Conservation (phyloP, 179 eudicot genomes). For the Silene noctiflora region DNA sequence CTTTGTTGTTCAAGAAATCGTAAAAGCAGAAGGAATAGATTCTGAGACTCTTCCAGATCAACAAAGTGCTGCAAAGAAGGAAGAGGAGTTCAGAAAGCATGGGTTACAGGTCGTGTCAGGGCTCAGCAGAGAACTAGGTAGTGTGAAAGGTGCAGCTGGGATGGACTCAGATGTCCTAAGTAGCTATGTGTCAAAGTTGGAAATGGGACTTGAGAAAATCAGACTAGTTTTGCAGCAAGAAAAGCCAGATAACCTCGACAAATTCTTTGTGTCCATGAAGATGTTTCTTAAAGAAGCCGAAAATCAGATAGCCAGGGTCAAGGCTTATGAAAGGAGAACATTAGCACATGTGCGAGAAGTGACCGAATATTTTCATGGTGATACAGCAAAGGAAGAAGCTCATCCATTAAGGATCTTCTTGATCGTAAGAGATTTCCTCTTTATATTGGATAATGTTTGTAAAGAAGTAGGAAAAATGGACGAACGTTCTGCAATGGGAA, state of each 20-base stretch:
- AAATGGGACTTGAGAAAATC: constrained; percentile 74
- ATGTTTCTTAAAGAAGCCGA: constrained; percentile 57
- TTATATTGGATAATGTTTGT: constrained; percentile 70
- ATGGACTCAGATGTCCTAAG: constrained; percentile 88
- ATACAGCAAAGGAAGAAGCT: constrained; percentile 78
- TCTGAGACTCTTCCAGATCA: constrained; percentile 33
- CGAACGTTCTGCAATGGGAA: constrained; percentile 57
- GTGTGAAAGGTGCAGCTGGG: constrained; percentile 79
- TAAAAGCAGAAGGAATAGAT: constrained; percentile 63
- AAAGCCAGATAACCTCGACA: constrained; percentile 53
- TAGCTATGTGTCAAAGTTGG: constrained; percentile 76
- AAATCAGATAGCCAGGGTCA: constrained; percentile 52
- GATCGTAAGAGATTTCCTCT: constrained; percentile 82
- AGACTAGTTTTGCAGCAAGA: constrained; percentile 48
- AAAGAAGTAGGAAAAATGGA: constrained; percentile 82
- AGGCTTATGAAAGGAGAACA: constrained; percentile 68
- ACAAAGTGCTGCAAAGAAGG: constrained; percentile 42
- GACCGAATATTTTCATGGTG: constrained; percentile 85
- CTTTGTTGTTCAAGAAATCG: constrained; percentile 96
- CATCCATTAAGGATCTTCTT: constrained; percentile 84
- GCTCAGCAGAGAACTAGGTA: constrained; percentile 69
- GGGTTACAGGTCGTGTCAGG: constrained; percentile 79
- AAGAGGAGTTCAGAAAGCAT: constrained; percentile 65
- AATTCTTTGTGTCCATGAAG: constrained; percentile 69
- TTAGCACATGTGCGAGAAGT: constrained; percentile 66